Conservation (phyloP, 129 eudicot species). For the Oenanthe sinensis region DNA sequence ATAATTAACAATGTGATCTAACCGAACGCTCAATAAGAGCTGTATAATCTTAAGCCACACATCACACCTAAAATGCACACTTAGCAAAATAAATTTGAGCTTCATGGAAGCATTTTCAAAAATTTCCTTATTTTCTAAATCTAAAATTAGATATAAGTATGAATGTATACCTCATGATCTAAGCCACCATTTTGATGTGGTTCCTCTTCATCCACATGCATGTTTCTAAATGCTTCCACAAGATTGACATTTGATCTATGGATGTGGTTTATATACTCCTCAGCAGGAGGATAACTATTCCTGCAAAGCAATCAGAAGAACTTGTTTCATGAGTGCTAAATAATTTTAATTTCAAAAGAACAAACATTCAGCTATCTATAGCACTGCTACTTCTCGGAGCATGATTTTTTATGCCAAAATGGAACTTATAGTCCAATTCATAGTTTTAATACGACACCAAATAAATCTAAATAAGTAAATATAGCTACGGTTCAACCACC, state of each 20-base stretch:
- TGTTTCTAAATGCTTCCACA: constrained; percentile 73
- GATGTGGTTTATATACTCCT: constrained; percentile 62
- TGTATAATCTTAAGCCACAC: not conserved
- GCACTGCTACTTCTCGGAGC: not conserved
- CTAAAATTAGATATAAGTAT: not conserved
- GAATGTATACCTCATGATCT: constrained; percentile 56
- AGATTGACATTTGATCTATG: constrained; percentile 63
- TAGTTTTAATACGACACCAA: too few relatives aligned
- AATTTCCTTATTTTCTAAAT: not conserved
- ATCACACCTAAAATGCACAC: not conserved
- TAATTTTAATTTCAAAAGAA: not conserved
- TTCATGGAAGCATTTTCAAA: not conserved
- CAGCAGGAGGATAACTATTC: constrained; percentile 77
- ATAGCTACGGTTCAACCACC: too few relatives aligned
- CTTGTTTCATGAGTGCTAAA: not conserved
- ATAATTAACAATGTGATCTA: constrained; percentile 13
- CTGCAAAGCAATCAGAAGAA: constrained; percentile 30
- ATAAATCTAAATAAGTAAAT: too few relatives aligned
- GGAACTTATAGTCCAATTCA: too few relatives aligned
- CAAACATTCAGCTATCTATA: not conserved
- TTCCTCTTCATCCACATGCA: constrained; percentile 71
- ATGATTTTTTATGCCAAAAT: too few relatives aligned
- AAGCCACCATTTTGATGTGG: constrained; percentile 73
- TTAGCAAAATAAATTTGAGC: not conserved
- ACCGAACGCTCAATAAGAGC: not conserved